These are phyloP conservation scores for Penicillium sp. DNA, from an alignment of 2,329 filamentous ascomycete genomes.

Conservation along the genomic window DNA sequence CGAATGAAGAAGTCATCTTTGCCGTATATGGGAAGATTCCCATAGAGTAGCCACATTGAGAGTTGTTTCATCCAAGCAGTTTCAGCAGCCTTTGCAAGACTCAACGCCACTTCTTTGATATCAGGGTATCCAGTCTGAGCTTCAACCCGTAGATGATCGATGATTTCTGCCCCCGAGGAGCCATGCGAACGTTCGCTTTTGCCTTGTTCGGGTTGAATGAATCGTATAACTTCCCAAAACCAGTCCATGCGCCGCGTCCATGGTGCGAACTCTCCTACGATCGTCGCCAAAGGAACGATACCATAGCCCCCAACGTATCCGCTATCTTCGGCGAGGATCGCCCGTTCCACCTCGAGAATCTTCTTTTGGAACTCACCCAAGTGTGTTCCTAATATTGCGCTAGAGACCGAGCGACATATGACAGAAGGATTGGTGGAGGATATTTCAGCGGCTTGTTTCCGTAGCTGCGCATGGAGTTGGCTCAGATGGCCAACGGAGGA, in stretches of 20 bases:
- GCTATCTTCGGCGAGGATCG: slow-evolving; percentile 75
- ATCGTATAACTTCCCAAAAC: slow-evolving; percentile 73
- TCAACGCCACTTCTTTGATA: slow-evolving; percentile 73
- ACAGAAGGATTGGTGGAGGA: slow-evolving; percentile 72
- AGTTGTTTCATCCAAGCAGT: slow-evolving; percentile 89
- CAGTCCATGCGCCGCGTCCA: slow-evolving; percentile 86
- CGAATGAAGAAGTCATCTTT: slow-evolving; percentile 85
- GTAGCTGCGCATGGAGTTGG: slow-evolving; percentile 73
- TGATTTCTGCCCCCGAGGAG: slow-evolving; percentile 71
- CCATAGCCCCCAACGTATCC: slow-evolving; percentile 85
- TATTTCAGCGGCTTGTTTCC: slow-evolving; percentile 66
- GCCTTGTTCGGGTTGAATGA: slow-evolving; percentile 59
- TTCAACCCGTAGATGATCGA: slow-evolving; percentile 74
- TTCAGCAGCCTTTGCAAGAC: slow-evolving; percentile 77
- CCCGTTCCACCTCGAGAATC: slow-evolving; percentile 79
- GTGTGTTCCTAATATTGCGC: slow-evolving; percentile 72
- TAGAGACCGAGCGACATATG: slow-evolving; percentile 84
- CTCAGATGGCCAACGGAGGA: slow-evolving; percentile 75
- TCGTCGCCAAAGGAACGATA: slow-evolving; percentile 84
- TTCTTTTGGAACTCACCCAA: slow-evolving; percentile 79
- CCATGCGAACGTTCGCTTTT: slow-evolving; percentile 28
- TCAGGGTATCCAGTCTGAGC: slow-evolving; percentile 87
- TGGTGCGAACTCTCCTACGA: slow-evolving; percentile 81
- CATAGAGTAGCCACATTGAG: slow-evolving; percentile 88
- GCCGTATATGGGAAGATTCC: slow-evolving; percentile 75